Conservation (phyloP, 164 flowering plant genomes). For the Vitis rupestris region DNA sequence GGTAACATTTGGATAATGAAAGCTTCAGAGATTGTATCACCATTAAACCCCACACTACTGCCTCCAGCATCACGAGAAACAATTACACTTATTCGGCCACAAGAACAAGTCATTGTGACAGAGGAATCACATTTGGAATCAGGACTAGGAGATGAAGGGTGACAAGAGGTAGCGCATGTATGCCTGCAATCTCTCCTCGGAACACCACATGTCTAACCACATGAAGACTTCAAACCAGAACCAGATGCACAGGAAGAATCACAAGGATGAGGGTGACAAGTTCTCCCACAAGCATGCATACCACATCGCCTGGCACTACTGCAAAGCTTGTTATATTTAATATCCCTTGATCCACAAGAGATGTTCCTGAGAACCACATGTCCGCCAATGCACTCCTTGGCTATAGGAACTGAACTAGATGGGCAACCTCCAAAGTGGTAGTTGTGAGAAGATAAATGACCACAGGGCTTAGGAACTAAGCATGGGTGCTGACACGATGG, state of each 20-base stretch:
- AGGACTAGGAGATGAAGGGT: conserved; percentile 75
- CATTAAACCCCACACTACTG: conserved; percentile 34
- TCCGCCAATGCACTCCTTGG: conserved; percentile 94
- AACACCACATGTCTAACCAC: conserved; percentile 94
- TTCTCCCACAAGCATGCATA: conserved; percentile 89
- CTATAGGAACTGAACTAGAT: conserved; percentile 81
- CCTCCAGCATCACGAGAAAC: conserved; percentile 96
- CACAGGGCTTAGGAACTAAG: conserved; percentile 84
- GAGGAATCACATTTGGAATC: conserved; percentile 75
- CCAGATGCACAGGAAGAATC: conserved; percentile 39
- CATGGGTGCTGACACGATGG: conserved; percentile 87
- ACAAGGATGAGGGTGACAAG: conserved; percentile 82
- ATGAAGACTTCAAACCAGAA: conserved; percentile 46
- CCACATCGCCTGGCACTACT: conserved; percentile 94
- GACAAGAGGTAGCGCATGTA: conserved; percentile 75
- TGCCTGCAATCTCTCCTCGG: conserved; percentile 96
- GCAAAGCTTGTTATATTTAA: no score
- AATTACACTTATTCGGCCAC: conserved; percentile 72
- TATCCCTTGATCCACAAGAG: conserved; percentile 95
- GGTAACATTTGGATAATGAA: conserved; percentile 75
- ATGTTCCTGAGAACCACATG: conserved; percentile 87
- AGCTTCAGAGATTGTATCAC: conserved; percentile 65
- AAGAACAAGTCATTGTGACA: conserved; percentile 78
- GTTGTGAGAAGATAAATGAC: conserved; percentile 78
- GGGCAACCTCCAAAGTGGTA: conserved; percentile 99